Base-by-base conservation (phyloP, 805 yeast genomes). In the Candida maris region DNA sequence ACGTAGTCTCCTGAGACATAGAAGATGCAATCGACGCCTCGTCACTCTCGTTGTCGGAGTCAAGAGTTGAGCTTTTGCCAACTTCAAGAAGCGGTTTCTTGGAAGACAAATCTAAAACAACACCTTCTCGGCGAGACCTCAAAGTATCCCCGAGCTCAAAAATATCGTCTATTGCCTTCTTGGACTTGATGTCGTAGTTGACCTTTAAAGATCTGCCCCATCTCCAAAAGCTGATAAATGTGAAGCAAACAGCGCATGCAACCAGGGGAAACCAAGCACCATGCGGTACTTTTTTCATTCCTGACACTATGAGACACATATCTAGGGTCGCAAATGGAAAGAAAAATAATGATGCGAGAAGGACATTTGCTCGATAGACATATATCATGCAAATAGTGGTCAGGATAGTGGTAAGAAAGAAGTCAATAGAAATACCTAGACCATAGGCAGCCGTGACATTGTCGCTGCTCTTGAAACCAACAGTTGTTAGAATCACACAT, bases 221-320 rank as follows among this genome's bases (percentile, higher is more conserved):
- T 49, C 76, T 61, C 81, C 80, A 75, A 38, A 64, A 57, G 4
- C 56, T 29, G 26, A 75, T 60, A 38, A 70, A 67, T 0, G 39
- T 25, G 40, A 64, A 57, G 28, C 62, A 49, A 3, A 72, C n/a
- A 2, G 52, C 57, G 6, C 74, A 52, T 52, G 74, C 62, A 60
- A 68, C 57, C 21, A 77, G 53, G 1, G 82, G 76, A 48, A 76
- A 75, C 83, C 82, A 77, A 2, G 81, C 83, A 25, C 81, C 83
- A 42, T 71, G 73, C 0, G 71, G 68, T 3, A 77, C 67, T 51
- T 77, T 77, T 45, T 62, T 67, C 45, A 73, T 44, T 37, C 73
- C 76, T 4, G 80, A 67, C 35, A 67, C 55, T 13, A 76, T 62
- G 47, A 75, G 56, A 27, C 65, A 52, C 27, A 61, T 44, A 46